These are phyloP conservation scores for Neurospora sp. DNA, from an alignment of 495 filamentous ascomycete genomes.

Conservation along the genomic window DNA sequence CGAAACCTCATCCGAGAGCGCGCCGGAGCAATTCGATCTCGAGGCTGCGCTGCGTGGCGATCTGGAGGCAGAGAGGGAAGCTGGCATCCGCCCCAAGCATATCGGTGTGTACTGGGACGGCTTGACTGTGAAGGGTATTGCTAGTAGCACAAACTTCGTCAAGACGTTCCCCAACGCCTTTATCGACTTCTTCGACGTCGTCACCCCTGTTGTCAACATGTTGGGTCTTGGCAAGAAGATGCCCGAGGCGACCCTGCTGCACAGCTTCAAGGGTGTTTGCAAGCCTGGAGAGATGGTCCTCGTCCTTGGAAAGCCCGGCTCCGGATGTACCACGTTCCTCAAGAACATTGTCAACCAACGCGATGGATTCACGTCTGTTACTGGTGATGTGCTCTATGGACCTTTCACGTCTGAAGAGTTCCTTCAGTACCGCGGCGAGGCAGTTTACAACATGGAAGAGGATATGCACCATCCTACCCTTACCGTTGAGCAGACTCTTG, in stretches of 20 bases:
- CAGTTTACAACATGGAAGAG: conserved; percentile 79
- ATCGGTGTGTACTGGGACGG: conserved; percentile 74
- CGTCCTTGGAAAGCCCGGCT: conserved; percentile 77
- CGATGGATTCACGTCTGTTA: conserved; percentile 64
- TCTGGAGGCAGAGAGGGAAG: conserved; percentile 55
- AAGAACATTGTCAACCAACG: conserved; percentile 78
- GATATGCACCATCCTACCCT: conserved; percentile 74
- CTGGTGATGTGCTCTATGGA: conserved; percentile 73
- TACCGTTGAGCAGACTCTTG: conserved; percentile 74
- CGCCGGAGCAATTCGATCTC: conserved; percentile 57
- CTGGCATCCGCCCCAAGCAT: conserved; percentile 70
- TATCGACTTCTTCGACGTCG: conserved; percentile 62
- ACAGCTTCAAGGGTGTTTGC: conserved; percentile 41
- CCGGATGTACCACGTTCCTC: conserved; percentile 80
- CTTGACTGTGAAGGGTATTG: conserved; percentile 67
- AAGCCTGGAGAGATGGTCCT: conserved; percentile 85
- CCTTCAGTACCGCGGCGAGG: conserved; percentile 66
- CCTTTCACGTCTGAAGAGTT: conserved; percentile 50
- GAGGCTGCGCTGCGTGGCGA: conserved; percentile 59
- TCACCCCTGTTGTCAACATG: conserved; percentile 47
- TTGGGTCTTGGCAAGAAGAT: conserved; percentile 52
- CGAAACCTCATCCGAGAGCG: conserved; percentile 40
- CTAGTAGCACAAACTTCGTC: conserved; percentile 65
- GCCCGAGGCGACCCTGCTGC: conserved; percentile 53
- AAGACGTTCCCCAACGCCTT: conserved; percentile 79